Evolutionary conservation across 345 rosid genomes (phyloP).

Genomic region (Salix dunnii): DNA sequence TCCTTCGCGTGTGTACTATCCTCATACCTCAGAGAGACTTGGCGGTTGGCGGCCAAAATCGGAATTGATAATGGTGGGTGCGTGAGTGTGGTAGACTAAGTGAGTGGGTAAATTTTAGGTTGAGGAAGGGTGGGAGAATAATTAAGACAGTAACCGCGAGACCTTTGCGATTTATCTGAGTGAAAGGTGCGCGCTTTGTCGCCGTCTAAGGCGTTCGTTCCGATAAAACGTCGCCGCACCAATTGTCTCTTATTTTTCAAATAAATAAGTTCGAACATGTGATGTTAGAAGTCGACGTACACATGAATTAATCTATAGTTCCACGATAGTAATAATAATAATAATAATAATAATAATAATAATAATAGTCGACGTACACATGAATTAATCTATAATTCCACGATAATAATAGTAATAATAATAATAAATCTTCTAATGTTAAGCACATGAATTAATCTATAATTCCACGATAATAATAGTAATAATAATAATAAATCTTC

Average conservation of each 20-base stretch:
- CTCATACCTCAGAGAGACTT: conserved; percentile 25
- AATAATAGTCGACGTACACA: too few species aligned
- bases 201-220: conserved; percentile 20
- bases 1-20: not conserved
- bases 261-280: too few species aligned
- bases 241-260: conserved; percentile 1
- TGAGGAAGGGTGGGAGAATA: not conserved
- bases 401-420: too few species aligned
- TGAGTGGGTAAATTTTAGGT: conserved; percentile 1
- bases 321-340: too few species aligned
- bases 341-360: too few species aligned
- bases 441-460: too few species aligned
- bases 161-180: not conserved
- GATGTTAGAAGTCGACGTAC: too few species aligned
- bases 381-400: too few species aligned
- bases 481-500: too few species aligned
- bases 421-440: too few species aligned
- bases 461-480: too few species aligned
- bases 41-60: conserved; percentile 32
- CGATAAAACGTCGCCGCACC: conserved; percentile 30
- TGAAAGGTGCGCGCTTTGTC: conserved; percentile 26
- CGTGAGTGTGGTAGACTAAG: not conserved
- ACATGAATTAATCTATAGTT: too few species aligned
- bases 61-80: conserved; percentile 30
- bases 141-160: not conserved